Percentiles rank a stretch among this genome's conserved stretches.
Conservation (phyloP, 345 rosid species). For the Hibiscus tridactylites region DNA sequence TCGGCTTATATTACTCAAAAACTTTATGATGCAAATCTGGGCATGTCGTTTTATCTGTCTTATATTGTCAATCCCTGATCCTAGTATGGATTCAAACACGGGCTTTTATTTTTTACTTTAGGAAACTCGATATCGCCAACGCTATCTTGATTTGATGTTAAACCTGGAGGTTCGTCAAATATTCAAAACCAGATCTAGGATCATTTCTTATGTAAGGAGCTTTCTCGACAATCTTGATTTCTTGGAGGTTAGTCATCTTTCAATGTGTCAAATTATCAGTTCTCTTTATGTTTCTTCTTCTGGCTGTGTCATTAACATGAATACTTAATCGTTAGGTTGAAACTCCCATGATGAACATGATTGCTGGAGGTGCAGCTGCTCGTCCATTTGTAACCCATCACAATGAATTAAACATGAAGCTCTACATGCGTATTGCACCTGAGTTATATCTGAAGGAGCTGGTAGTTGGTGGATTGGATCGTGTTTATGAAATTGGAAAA, state of each 20-base stretch:
- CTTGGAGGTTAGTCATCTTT: conserved; percentile 54
- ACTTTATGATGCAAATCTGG: neutral
- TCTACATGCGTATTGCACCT: conserved; percentile 94
- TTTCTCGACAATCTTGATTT: conserved; percentile 66
- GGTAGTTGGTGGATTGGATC: conserved; percentile 85
- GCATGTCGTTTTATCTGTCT: neutral
- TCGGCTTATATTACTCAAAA: neutral
- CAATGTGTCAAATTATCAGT: neutral
- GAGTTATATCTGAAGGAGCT: conserved; percentile 87
- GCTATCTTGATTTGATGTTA: conserved; percentile 82
- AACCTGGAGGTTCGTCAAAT: conserved; percentile 70
- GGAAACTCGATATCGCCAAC: conserved; percentile 93
- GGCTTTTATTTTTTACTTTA: neutral
- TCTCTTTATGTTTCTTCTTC: neutral
- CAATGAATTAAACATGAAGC: conserved; percentile 80
- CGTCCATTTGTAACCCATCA: conserved; percentile 95
- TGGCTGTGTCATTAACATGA: neutral
- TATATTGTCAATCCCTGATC: neutral
- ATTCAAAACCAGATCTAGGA: conserved; percentile 60
- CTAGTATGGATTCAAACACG: neutral
- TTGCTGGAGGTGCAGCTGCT: conserved; percentile 98
- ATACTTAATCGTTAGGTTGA: conserved; percentile 47
- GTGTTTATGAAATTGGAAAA: conserved; percentile 94
- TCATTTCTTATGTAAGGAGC: conserved; percentile 48
- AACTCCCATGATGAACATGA: conserved; percentile 98